Percentiles rank a stretch among this genome's conserved stretches.
Evolutionary conservation across 192 early-diverging fungal species (phyloP).

Genomic region (Backusella tarrabulga): DNA sequence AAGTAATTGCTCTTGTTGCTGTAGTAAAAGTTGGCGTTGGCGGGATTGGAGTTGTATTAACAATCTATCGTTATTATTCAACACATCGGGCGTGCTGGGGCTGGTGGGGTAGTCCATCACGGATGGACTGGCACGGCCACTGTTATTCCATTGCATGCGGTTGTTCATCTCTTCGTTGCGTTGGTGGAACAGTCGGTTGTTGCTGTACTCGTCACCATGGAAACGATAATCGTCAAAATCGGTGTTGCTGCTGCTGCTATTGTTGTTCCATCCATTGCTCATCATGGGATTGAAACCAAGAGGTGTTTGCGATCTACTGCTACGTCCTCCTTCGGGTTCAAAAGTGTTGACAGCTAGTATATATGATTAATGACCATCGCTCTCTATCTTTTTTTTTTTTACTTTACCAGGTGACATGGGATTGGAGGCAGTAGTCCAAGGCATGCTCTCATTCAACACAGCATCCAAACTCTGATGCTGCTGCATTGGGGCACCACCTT

Average conservation of each 20-base stretch:
- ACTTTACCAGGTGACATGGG: constrained; percentile 9
- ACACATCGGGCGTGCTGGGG: constrained; percentile 2
- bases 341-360: neutral
- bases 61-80: constrained; percentile 8
- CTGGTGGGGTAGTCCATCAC: constrained; percentile 5
- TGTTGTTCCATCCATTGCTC: neutral
- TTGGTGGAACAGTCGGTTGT: neutral
- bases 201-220: neutral
- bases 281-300: neutral
- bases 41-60: constrained; percentile 15
- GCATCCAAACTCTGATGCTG: constrained; percentile 11
- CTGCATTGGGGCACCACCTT: neutral
- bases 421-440: neutral
- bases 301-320: neutral
- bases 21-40: constrained; percentile 11
- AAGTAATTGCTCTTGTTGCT: constrained; percentile 15
- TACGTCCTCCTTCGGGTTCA: neutral
- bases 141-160: too few relatives aligned
- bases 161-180: neutral
- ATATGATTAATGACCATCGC: neutral
- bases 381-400: neutral
- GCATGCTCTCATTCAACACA: constrained; percentile 12
- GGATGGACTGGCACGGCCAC: neutral
- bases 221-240: neutral
- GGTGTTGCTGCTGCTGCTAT: neutral